Evolutionary conservation across 2,329 filamentous ascomycete species (phyloP).

Genomic region (Apiospora hydei): DNA sequence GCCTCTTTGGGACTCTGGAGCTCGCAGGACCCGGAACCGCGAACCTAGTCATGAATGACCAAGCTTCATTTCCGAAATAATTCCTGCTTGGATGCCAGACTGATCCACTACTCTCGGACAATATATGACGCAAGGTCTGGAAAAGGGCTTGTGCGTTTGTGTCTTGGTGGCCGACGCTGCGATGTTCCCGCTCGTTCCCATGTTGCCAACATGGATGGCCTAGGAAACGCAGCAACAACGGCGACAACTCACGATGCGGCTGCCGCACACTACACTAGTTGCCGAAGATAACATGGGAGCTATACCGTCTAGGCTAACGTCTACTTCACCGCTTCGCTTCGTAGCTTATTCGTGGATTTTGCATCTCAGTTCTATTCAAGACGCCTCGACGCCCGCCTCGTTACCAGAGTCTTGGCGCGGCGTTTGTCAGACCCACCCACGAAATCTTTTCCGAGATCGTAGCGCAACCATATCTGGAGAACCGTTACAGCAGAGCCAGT

Average conservation of each 20-base stretch:
- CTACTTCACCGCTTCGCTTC: not conserved
- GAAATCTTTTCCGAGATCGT: slow-evolving; percentile 17
- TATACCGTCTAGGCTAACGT: not conserved
- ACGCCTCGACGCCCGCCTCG: not conserved
- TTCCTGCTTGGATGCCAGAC: not conserved
- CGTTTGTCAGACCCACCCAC: not conserved
- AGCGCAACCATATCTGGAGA: slow-evolving; percentile 5
- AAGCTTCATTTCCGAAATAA: slow-evolving; percentile 7
- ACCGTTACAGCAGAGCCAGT: not conserved
- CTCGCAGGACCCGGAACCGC: not conserved
- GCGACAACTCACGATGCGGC: not conserved
- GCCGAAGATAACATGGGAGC: not conserved
- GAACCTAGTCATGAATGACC: not conserved
- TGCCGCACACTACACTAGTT: not conserved
- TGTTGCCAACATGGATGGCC: not conserved
- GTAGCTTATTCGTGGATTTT: not conserved
- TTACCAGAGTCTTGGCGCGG: not conserved
- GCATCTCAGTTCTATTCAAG: not conserved
- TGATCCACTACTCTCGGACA: not conserved
- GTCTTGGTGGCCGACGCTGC: not conserved
- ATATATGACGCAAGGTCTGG: slow-evolving; percentile 1
- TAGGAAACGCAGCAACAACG: not conserved
- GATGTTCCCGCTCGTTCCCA: not conserved
- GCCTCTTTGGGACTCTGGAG: not conserved
- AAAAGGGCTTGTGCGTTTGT: not conserved